Evolutionary conservation across 2,329 filamentous ascomycete species (phyloP).

Genomic region (Talaromyces sp.): DNA sequence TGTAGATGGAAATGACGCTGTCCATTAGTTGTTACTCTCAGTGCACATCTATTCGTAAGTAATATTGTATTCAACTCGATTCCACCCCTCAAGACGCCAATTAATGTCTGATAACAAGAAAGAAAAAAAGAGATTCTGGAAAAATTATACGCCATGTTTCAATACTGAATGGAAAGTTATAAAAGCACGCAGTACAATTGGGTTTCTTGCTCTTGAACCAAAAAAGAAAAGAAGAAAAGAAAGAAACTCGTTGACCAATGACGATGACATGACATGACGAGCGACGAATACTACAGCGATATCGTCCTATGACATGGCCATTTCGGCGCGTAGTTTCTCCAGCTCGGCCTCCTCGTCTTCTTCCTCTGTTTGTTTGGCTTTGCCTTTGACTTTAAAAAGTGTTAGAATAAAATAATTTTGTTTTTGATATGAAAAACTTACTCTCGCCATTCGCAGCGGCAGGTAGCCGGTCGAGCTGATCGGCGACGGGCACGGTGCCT

Average conservation of each 20-base stretch:
- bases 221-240: background rate
- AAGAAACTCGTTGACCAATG: background rate
- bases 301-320: slow-evolving; percentile 70
- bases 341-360: slow-evolving; percentile 96
- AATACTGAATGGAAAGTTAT: background rate
- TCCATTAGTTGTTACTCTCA: no score
- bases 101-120: background rate
- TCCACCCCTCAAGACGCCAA: background rate
- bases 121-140: background rate
- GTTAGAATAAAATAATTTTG: background rate
- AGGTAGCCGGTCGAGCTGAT: slow-evolving; percentile 73
- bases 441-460: slow-evolving; percentile 68
- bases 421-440: slow-evolving; percentile 48
- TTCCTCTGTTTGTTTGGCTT: slow-evolving; percentile 57
- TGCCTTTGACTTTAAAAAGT: slow-evolving; percentile 38
- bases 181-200: background rate
- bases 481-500: slow-evolving; percentile 74
- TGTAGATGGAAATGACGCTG: no score
- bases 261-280: background rate
- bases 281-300: background rate
- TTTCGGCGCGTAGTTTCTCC: slow-evolving; percentile 88
- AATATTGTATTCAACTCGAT: background rate
- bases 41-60: background rate
- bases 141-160: background rate
- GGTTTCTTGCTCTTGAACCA: background rate